Conservation (phyloP, 768 basidiomycete genomes). For the Macrolepiota albuminosa region DNA sequence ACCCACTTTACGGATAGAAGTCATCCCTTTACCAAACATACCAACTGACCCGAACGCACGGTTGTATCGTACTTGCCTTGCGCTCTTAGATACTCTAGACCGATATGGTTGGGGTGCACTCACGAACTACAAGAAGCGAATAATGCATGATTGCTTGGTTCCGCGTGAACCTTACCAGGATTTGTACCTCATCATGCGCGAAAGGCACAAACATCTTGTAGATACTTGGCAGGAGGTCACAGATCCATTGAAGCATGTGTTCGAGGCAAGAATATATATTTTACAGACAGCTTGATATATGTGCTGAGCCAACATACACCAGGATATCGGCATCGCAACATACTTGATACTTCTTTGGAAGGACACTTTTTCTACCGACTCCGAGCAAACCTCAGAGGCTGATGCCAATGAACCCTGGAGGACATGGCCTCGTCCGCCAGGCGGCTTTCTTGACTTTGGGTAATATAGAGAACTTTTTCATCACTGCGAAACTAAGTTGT, state of each 20-base stretch:
- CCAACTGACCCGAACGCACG: constrained; percentile 53
- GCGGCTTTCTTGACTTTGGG: constrained; percentile 90
- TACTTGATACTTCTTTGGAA: constrained; percentile 93
- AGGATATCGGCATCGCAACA: constrained; percentile 95
- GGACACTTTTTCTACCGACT: constrained; percentile 41
- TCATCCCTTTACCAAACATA: constrained; percentile 43
- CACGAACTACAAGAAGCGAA: constrained; percentile 82
- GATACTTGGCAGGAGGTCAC: constrained; percentile 76
- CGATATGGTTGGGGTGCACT: constrained; percentile 86
- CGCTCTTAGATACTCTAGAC: constrained; percentile 77
- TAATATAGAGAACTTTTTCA: constrained; percentile 21
- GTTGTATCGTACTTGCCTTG: constrained; percentile 75
- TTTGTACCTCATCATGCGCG: constrained; percentile 82
- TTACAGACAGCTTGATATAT: not conserved
- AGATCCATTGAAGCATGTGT: constrained; percentile 87
- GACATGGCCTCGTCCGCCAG: constrained; percentile 72
- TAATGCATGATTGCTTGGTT: constrained; percentile 77
- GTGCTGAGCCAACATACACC: not conserved
- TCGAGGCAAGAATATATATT: constrained; percentile 50
- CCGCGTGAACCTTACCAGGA: constrained; percentile 83
- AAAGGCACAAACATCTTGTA: constrained; percentile 74
- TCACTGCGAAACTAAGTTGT: not conserved
- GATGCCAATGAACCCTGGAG: constrained; percentile 49
- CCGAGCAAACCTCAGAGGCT: not conserved
- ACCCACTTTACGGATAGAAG: constrained; percentile 51